Evolutionary conservation across 768 basidiomycete genomes (phyloP).

Genomic region (Pulveroboletus sp.): DNA sequence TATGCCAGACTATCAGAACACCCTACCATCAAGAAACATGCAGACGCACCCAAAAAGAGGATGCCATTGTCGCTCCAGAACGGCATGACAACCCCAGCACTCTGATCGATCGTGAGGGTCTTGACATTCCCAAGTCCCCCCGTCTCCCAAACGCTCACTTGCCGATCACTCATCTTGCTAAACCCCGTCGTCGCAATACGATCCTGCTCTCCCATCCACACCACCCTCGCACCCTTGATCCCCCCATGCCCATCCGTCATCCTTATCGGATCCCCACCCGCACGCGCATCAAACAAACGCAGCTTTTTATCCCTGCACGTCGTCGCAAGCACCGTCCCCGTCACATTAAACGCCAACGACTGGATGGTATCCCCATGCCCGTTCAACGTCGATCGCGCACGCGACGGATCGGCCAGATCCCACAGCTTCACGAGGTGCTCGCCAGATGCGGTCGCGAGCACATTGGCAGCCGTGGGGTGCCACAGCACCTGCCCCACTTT

Average conservation of each 20-base stretch:
- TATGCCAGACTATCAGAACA: slow-evolving; percentile 18
- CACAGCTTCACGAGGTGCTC: slow-evolving; percentile 90
- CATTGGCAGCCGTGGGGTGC: slow-evolving; percentile 86
- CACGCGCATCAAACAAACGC: slow-evolving; percentile 87
- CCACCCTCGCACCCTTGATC: slow-evolving; percentile 86
- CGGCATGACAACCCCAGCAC: slow-evolving; percentile 93
- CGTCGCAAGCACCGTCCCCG: slow-evolving; percentile 80
- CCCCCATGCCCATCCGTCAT: slow-evolving; percentile 86
- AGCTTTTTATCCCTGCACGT: slow-evolving; percentile 93
- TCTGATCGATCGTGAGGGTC: slow-evolving; percentile 80
- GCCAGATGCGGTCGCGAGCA: slow-evolving; percentile 77
- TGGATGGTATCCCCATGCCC: slow-evolving; percentile 91
- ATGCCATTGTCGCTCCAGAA: slow-evolving; percentile 97
- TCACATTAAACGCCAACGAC: slow-evolving; percentile 75
- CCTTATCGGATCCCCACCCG: slow-evolving; percentile 78
- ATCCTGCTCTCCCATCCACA: slow-evolving; percentile 89
- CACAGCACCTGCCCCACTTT: slow-evolving; percentile 94
- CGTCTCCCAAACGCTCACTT: slow-evolving; percentile 88
- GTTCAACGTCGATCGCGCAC: slow-evolving; percentile 54
- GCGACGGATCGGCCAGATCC: slow-evolving; percentile 79
- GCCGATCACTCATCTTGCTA: slow-evolving; percentile 94
- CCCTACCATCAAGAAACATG: background rate
- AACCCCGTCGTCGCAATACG: slow-evolving; percentile 94
- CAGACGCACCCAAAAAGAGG: slow-evolving; percentile 68
- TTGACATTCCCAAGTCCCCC: slow-evolving; percentile 73